Base-by-base conservation (phyloP, 108 stramenopile genomes). In the Seminavis robusta region DNA sequence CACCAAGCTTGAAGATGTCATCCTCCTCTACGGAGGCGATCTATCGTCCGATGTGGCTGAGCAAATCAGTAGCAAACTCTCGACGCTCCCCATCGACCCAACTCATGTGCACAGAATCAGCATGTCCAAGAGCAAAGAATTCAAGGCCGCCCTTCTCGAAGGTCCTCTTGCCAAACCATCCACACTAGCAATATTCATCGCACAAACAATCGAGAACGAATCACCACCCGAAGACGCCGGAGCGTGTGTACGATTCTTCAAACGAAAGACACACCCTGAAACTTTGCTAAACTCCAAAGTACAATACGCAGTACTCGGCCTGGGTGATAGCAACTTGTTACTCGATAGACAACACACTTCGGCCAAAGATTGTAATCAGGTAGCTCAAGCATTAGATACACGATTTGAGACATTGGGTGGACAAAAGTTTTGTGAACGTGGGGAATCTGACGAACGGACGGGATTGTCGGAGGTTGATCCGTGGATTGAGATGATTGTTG, bases 291-390 rank as follows among this genome's bases (percentile, higher is more conserved):
- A 17, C 10, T 45, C 16, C 13, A 66, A 60, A 16, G 23, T 67
- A 4, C 20, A 38, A 7, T 73, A 52, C 40, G 49, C 63, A 0
- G 63, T 79, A 0, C 29, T 79, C 8, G 77, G 77, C 5, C 29
- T 70, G 7, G 77, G 77, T 0, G 73, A 79, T 54, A 53, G 59
- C 10, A 79, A 79, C 27, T 36, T 79, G 25, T 44, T 79, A 16
- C 47, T 79, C 17, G 77, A 79, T 56, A 47, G 77, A 31, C 77
- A 74, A 46, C 69, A 68, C 1, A 79, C 77, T 0, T 30, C 52
- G 1, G 69, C 73, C 27, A 74, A 74, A 29, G 77, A 79, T 55
- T 79, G 77, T 40, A 79, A 79, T 65, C 62, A 54, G 30, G 67
- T 57, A 0, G 77, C 73, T 2, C 38, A 71, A 31, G 31, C 31